Base-by-base conservation (phyloP, 768 basidiomycete genomes). In the Podaxis sp. region DNA sequence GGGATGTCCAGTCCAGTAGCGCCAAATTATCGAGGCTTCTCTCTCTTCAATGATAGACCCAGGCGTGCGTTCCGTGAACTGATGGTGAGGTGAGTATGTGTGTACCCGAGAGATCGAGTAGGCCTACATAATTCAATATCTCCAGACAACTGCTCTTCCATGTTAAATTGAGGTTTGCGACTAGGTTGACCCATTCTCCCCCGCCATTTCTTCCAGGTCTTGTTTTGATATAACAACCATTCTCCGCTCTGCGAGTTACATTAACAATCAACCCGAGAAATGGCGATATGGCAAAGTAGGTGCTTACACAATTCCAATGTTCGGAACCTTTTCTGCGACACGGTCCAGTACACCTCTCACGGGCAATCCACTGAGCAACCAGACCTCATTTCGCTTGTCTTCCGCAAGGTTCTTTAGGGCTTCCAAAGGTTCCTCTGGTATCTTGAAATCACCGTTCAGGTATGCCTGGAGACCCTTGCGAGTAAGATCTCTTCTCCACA, bases 51-150 rank as follows among this genome's bases (percentile, higher is more conserved):
- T 83, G 70, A 91, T 91, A 3, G 92, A 87, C 1, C 89, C 91
- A 0, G 93, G 91, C 0, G 93, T 95, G 24, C 93, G 88, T 73
- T 95, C 93, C 4, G 90, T 86, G 76, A 94, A 94, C 93, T 94
- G 66, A 0, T n/a, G 2, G n/a, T 57, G 27, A 36, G 66, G 54
- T 53, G 36, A 33, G 25, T 47, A 3, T 24, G 12, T 12, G 12
- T 0, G 12, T 24, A 13, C 25, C 12, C 24, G 2, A 12, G 24
- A 13, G 51, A 64, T 15, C 38, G n/a, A 52, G 54, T 63, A 29
- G 4, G 82, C 90, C 55, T 64, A 94, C 93, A 69, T 94, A 95
- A 68, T 87, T 81, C 71, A 95, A 73, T 56, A 94, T 93, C 75
- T 94, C 93, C 58, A 91, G 71, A 72, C 91, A 94, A 0, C 89